A percentile compares a stretch with the other conserved stretches of the same genome.
phyloP scores from a whole-genome alignment of 2,329 filamentous ascomycete genomes.

The Penicillium paneum region DNA sequence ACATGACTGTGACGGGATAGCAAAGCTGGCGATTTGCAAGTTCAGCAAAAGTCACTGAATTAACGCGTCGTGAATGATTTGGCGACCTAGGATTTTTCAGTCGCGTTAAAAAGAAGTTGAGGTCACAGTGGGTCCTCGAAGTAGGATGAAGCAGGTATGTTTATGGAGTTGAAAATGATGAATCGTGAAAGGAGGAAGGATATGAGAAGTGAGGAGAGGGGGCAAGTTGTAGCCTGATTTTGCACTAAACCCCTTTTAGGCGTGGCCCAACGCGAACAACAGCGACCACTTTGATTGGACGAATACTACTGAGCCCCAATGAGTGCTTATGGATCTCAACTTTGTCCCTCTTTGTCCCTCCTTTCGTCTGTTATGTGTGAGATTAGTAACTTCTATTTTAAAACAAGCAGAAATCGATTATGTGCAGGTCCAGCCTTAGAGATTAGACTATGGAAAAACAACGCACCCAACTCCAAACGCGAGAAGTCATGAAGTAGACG shows the following conservation, averaged over 20 bases:
- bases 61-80: background rate
- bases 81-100: conserved; percentile 1
- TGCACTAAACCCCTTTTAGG: conserved; percentile 1
- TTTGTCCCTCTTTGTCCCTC: background rate
- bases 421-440: conserved; percentile 26
- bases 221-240: background rate
- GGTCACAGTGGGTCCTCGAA: background rate
- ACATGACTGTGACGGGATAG: conserved; percentile 58
- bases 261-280: background rate
- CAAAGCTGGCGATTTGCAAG: conserved; percentile 17
- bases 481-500: conserved; percentile 4
- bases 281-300: background rate
- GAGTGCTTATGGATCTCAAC: background rate
- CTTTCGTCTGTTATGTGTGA: background rate
- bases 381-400: background rate
- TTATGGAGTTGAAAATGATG: background rate
- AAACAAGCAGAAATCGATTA: conserved; percentile 8
- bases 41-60: conserved; percentile 8
- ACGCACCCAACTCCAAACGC: conserved; percentile 14
- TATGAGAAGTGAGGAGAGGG: background rate
- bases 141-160: background rate
- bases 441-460: conserved; percentile 13
- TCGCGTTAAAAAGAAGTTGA: conserved; percentile 15
- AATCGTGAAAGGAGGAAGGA: background rate
- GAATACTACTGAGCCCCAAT: background rate